Base-by-base conservation (phyloP, 495 filamentous ascomycete species). In the Antarctomyces pellizariae region DNA sequence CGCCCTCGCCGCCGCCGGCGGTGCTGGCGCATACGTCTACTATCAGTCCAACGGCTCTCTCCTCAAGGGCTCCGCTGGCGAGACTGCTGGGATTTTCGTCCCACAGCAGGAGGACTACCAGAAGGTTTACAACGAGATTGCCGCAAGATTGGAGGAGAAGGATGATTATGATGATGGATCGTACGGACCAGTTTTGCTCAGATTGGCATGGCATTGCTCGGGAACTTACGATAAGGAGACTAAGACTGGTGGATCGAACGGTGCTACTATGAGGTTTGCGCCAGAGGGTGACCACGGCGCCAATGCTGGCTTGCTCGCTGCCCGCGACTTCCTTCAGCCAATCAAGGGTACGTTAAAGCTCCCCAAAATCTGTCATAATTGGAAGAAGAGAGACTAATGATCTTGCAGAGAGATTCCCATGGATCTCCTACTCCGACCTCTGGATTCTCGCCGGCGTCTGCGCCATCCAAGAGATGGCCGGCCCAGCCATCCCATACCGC, bases 111-210 rank as follows among this genome's bases (percentile, higher is more conserved):
- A 69, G 31, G 82, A 97, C 49, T 97, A 91, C 58, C 80, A 93
- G 63, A 73, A 75, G 54, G 80, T 93, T 34, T 97, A 97, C 54
- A 68, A 91, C 42, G 73, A 70, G 44, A 67, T 97, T 41, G 80
- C 86, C 19, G 50, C 56, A 39, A 53, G 56, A 17, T 54, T 97
- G 24, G 71, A 82, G 49, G 74, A 90, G 53, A 66, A 86, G 41
- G 79, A 86, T 35, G 79, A 92, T 33, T 93, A 93, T 43, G 86
- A 93, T 46, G 84, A 97, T 50, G 86, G 86, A 37, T 80, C 72
- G 55, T 97, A 90, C 45, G 86, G 78, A 30, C 86, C 86, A 16
- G 83, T 90, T 29, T 55, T 90, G 25, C 52, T 90, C 20, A 67
- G 78, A 43, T 63, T 89, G 39, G 77, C 75, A 26, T 89, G 79